Conservation (phyloP, 495 filamentous ascomycete genomes). For the Aspergillus wentii region DNA sequence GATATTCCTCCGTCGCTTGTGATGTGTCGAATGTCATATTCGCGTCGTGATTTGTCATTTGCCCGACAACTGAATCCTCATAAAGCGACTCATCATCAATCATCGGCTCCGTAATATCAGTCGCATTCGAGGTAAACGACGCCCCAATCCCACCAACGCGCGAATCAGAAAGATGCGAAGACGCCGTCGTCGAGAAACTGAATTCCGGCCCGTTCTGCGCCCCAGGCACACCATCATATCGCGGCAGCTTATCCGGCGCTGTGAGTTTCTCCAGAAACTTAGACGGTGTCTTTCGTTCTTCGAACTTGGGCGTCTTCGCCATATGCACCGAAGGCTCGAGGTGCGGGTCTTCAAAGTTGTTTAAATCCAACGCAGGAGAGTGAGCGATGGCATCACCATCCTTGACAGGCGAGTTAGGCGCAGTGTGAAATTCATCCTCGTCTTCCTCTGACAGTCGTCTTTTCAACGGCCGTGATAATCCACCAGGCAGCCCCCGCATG, state of each 20-base stretch:
- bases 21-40: constrained; percentile 8
- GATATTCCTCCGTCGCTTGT: too few relatives aligned
- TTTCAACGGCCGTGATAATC: too few relatives aligned
- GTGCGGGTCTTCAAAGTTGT: too few relatives aligned
- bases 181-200: constrained; percentile 23
- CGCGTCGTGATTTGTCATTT: constrained; percentile 21
- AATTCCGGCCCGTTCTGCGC: constrained; percentile 5
- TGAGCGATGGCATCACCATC: constrained; percentile 6
- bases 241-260: constrained; percentile 10
- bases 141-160: constrained; percentile 7
- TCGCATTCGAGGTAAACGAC: constrained; percentile 26
- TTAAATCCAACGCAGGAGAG: constrained; percentile 2
- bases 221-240: constrained; percentile 10
- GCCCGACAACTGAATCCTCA: constrained; percentile 25
- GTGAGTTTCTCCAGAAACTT: constrained; percentile 18
- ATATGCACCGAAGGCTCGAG: constrained; percentile 4
- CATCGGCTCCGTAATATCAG: constrained; percentile 24
- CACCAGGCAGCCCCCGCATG: too few relatives aligned
- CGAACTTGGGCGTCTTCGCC: constrained; percentile 5
- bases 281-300: constrained; percentile 7
- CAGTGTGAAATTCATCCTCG: constrained; percentile 35
- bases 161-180: constrained; percentile 16
- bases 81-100: constrained; percentile 24
- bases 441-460: constrained; percentile 19
- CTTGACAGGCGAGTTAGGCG: constrained; percentile 34